phyloP scores from a whole-genome alignment of 2,329 filamentous ascomycete species.

The Fusarium haematococcum region DNA sequence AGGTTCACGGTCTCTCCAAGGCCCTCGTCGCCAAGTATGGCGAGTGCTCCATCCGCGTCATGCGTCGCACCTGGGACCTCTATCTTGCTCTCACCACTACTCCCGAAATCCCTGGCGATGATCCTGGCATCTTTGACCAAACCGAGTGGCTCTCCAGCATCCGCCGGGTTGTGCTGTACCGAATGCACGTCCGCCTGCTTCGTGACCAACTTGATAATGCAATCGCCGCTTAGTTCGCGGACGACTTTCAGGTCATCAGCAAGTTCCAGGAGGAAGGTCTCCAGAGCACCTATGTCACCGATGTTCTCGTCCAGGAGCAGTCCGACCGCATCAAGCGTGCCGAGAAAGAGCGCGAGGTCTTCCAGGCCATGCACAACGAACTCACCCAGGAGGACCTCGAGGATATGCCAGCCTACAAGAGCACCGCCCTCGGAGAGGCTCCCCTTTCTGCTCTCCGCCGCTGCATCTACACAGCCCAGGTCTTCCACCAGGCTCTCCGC shows the following conservation, averaged over 20 bases:
- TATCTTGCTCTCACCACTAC: constrained; percentile 26
- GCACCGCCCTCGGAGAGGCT: constrained; percentile 5
- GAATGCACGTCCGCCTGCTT: constrained; percentile 24
- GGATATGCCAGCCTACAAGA: constrained; percentile 13
- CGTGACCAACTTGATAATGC: constrained; percentile 28
- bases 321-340: constrained; percentile 23
- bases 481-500: constrained; percentile 11
- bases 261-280: not conserved
- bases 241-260: constrained; percentile 24
- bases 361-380: constrained; percentile 20
- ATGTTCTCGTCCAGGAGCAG: constrained; percentile 28
- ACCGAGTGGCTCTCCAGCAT: constrained; percentile 23
- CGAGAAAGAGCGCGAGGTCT: constrained; percentile 16
- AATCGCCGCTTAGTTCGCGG: constrained; percentile 35
- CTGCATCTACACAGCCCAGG: constrained; percentile 26
- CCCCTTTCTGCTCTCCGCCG: constrained; percentile 10
- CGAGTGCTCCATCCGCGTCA: constrained; percentile 29
- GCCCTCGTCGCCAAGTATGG: constrained; percentile 35
- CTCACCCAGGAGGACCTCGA: constrained; percentile 6
- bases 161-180: constrained; percentile 18
- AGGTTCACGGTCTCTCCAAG: constrained; percentile 34
- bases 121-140: constrained; percentile 12
- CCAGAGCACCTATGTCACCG: constrained; percentile 12
- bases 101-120: constrained; percentile 20
- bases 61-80: constrained; percentile 37